Percentiles rank a stretch among this genome's conserved stretches.
These are phyloP conservation scores for Camillea tinctor DNA, from an alignment of 2,329 filamentous ascomycete genomes.

Conservation along the genomic window DNA sequence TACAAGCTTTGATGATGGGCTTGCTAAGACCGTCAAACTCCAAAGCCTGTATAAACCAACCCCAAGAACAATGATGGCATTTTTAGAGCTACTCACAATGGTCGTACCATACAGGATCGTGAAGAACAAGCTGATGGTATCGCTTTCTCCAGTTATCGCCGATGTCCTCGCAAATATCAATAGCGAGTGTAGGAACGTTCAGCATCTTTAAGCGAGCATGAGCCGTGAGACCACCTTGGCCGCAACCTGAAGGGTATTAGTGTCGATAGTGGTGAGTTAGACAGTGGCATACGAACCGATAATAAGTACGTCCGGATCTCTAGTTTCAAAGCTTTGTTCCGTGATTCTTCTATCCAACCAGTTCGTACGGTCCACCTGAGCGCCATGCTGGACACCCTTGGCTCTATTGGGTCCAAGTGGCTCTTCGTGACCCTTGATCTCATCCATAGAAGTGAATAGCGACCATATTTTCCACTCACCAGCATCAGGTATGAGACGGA, in stretches of 20 bases:
- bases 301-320: constrained; percentile 53
- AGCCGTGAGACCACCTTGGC: constrained; percentile 53
- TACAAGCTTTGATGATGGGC: background rate
- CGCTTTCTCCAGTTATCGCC: constrained; percentile 62
- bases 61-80: background rate
- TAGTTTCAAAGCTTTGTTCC: constrained; percentile 46
- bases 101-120: constrained; percentile 61
- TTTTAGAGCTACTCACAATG: constrained; percentile 28
- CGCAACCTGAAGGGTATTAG: constrained; percentile 42
- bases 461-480: constrained; percentile 56
- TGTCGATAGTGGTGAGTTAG: background rate
- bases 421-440: constrained; percentile 47
- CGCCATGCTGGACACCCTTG: constrained; percentile 49
- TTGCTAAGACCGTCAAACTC: background rate
- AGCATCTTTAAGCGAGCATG: constrained; percentile 57
- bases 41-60: background rate
- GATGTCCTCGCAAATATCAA: constrained; percentile 50
- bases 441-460: constrained; percentile 49
- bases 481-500: constrained; percentile 41
- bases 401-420: constrained; percentile 39
- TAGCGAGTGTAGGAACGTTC: constrained; percentile 47
- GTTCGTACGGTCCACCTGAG: constrained; percentile 45
- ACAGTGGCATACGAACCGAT: constrained; percentile 40
- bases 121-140: constrained; percentile 57
- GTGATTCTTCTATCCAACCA: constrained; percentile 49